phyloP scores from a whole-genome alignment of 768 basidiomycete genomes.

The Boletus subcaerulescens region DNA sequence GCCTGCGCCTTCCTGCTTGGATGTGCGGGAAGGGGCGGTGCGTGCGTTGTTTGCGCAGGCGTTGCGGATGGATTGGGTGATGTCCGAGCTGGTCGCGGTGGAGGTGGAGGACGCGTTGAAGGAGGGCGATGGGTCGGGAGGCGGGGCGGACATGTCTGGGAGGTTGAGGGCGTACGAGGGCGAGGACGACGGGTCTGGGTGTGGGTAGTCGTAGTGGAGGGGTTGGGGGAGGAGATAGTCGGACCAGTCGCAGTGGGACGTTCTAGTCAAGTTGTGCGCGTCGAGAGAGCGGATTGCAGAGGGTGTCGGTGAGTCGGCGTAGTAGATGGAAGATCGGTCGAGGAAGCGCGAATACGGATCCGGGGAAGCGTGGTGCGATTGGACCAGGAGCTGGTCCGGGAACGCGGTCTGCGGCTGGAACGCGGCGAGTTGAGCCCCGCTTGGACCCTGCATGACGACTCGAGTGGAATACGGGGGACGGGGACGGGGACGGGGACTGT shows the following conservation, averaged over 20 bases:
- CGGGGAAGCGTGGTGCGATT: slow-evolving; percentile 1
- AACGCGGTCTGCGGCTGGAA: slow-evolving; percentile 3
- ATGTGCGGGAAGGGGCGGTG: slow-evolving; percentile 21
- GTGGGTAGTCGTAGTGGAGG: background rate
- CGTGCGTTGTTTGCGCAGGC: slow-evolving; percentile 26
- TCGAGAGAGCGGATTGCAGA: too few relatives aligned
- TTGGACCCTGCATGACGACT: too few relatives aligned
- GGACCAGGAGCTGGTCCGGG: slow-evolving; percentile 11
- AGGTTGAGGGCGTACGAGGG: background rate
- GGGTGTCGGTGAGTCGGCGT: background rate
- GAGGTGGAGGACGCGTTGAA: too few relatives aligned
- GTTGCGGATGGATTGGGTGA: slow-evolving; percentile 33
- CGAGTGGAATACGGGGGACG: too few relatives aligned
- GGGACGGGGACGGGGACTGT: too few relatives aligned
- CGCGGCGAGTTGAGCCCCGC: too few relatives aligned
- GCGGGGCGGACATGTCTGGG: too few relatives aligned
- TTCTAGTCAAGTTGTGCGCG: too few relatives aligned
- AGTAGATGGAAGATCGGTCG: slow-evolving; percentile 29
- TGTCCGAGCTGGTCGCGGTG: slow-evolving; percentile 11
- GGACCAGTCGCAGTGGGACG: too few relatives aligned
- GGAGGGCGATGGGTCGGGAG: too few relatives aligned
- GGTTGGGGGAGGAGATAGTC: too few relatives aligned
- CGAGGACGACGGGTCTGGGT: background rate
- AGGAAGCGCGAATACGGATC: slow-evolving; percentile 29
- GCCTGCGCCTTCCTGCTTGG: slow-evolving; percentile 28